These are phyloP conservation scores for Daldinia caldariorum DNA, from an alignment of 495 filamentous ascomycete genomes.

Conservation along the genomic window DNA sequence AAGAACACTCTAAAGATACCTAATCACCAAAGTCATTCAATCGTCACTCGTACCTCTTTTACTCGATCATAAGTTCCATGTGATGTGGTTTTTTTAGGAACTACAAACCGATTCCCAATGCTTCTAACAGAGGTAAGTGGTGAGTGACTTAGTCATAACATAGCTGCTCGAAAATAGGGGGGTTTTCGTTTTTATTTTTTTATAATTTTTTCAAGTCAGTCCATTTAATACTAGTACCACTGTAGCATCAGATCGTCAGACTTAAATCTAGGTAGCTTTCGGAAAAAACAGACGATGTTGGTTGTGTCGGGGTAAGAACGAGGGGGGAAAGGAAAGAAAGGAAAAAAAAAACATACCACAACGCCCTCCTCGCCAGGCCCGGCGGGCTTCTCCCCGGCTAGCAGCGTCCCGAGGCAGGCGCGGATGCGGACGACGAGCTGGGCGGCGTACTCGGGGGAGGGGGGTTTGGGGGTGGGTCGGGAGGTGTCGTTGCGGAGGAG, in stretches of 20 bases:
- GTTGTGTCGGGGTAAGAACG: too few species aligned
- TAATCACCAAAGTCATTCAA: constrained; percentile 18
- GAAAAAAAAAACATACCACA: constrained; percentile 22
- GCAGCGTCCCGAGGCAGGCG: constrained; percentile 3
- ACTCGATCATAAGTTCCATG: background rate
- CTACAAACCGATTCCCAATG: too few species aligned
- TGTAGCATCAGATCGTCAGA: background rate
- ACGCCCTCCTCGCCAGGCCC: constrained; percentile 29
- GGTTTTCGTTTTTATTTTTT: too few species aligned
- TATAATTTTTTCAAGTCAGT: background rate
- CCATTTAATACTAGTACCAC: constrained; percentile 33
- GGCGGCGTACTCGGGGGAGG: constrained; percentile 20
- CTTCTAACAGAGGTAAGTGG: too few species aligned
- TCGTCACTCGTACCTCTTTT: constrained; percentile 9
- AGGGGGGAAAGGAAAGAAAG: background rate
- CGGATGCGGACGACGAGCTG: constrained; percentile 35
- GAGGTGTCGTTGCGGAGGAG: constrained; percentile 32
- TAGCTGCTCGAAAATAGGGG: background rate
- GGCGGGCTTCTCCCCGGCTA: constrained; percentile 2
- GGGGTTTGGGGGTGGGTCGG: constrained; percentile 20
- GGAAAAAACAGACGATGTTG: too few species aligned
- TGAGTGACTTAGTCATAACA: background rate
- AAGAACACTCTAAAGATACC: constrained; percentile 29
- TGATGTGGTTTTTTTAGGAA: background rate
- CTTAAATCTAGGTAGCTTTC: background rate